Base-by-base conservation (phyloP, 805 yeast genomes). In the Grigorovia humatica region DNA sequence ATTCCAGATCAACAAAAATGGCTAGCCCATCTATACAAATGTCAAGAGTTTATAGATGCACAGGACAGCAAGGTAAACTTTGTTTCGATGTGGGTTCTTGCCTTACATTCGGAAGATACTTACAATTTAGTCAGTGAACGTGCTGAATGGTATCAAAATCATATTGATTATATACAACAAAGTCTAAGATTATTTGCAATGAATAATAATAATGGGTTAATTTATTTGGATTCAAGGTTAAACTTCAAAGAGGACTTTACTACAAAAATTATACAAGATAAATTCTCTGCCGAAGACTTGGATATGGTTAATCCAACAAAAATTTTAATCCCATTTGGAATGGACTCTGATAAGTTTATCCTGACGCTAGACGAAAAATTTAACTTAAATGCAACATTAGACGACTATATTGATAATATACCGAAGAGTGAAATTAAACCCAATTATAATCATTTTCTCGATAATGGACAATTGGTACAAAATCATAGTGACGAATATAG, bases 311-410 rank as follows among this genome's bases (percentile, higher is more conserved):
- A 52, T 13, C 52, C 59, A 9, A 51, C 60, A 6, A 62, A 66
- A 30, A 58, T 72, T 32, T 55, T 64, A 19, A 70, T 81, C 1
- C 82, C 83, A 0, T 51, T 53, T 7, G 80, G 77, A 0, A 69
- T 74, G 68, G 88, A 83, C 55, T 65, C 81, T 3, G 69, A 75
- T 71, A 70, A 71, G 19, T 75, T 79, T 56, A 80, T 83, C 29
- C 58, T 66, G 40, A 65, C 73, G 0, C 48, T 75, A 19, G 62
- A 67, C 49, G 75, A 69, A 4, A 45, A 49, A 0, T 65, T 72
- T 18, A 64, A 69, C n/a, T 32, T 13, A 32, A 32, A 9, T 32
- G 2, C 4, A 5, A 32, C 11, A 11, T 11, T 11, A 13, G 11
- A 32, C 11, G 38, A 13, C 3, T 32, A 32, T 8, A 11, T 32